Base-by-base conservation (phyloP, 2,329 filamentous ascomycete species). In the Fusarium tuaranense region DNA sequence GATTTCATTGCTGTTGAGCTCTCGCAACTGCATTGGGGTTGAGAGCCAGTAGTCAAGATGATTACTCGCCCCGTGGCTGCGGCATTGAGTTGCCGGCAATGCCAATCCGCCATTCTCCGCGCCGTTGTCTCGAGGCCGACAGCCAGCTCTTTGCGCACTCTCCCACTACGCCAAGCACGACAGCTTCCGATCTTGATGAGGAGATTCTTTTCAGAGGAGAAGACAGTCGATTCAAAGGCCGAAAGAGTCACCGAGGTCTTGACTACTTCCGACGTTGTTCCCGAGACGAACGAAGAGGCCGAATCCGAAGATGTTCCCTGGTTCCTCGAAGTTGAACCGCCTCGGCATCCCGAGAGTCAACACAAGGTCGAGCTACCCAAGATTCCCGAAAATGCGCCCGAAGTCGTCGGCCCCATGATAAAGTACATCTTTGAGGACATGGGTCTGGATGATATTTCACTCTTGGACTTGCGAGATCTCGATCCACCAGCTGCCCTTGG, bases 401-500 rank as follows among this genome's bases (percentile, higher is more conserved):
- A 89, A 1, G 87, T 98, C 18, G 87, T 98, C 7, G 83, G 89
- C 30, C 89, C 92, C 4, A 87, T 98, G 63, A 86, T 98, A 34
- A 88, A 95, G 72, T 94, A 95, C 80, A 88, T 95, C 2, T 95
- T 94, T 8, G 90, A 95, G 69, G 94, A 97, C 34, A 91, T 98
- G 76, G 97, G 97, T 39, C 86, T 99, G 46, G 95, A 98, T 80
- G 90, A 95, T 67, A 86, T 99, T 57, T 88, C 88, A 1, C 84
- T 99, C 7, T 87, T 98, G 58, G 97, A 99, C 80, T 87, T 99
- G 36, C 94, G 97, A 67, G 86, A 90, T 41, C 88, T 98, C 60
- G 94, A 98, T 77, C 95, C 95, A 1, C 94, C 95, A 0, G 92
- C 96, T 1, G 95, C 95, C 0, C 88, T 99, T 2, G 97, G 97